Evolutionary conservation across 2,329 filamentous ascomycete species (phyloP), one percentile per base, ranked within the genome.

Genomic region (Botrytis pseudocinerea): DNA sequence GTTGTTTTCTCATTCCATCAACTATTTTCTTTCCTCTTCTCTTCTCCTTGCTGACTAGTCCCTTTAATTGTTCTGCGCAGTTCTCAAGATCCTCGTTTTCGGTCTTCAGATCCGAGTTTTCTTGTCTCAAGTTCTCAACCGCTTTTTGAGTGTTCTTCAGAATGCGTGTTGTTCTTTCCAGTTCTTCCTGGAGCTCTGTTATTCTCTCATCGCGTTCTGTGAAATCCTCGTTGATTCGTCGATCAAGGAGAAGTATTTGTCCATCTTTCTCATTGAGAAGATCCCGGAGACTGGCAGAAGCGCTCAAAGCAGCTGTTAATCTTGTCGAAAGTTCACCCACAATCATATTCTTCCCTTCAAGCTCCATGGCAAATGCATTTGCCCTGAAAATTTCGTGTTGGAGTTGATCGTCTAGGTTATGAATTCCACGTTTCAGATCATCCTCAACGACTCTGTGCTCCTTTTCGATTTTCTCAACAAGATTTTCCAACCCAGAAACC

Each of bases 131-230:
- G 51, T 57, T 57, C 32, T 72, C 70, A 54, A 72, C 46, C 2
- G 63, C 40, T 6, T 61, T 59, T 60, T 72, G 70, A 6, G 62
- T 72, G 7, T 69, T 69, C 51, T 62, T 68, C 63, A 90, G 79
- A 3, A 83, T 80, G 6, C 77, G 80, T 73, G 85, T 86, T 7
- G 87, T 80, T 4, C 82, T 80, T 51, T 86, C 85, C 2, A 89
- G 79, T 76, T 89, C 87, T 0, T 75, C 78, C 7, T 85, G 80
- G 28, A 90, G 80, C 79, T 88, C 86, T 2, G 78, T 70, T 0
- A 89, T 84, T 1, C 85, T 80, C 0, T 85, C 84, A 73, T 90
- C 88, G 0, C 86, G 82, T 8, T 85, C 79, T 5, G 87, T 86
- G 0, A 90, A 83, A 0, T 83, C 84, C 0, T 81, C 79, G 1